phyloP scores from a whole-genome alignment of 2,329 filamentous ascomycete genomes.

The Claviceps capensis region DNA sequence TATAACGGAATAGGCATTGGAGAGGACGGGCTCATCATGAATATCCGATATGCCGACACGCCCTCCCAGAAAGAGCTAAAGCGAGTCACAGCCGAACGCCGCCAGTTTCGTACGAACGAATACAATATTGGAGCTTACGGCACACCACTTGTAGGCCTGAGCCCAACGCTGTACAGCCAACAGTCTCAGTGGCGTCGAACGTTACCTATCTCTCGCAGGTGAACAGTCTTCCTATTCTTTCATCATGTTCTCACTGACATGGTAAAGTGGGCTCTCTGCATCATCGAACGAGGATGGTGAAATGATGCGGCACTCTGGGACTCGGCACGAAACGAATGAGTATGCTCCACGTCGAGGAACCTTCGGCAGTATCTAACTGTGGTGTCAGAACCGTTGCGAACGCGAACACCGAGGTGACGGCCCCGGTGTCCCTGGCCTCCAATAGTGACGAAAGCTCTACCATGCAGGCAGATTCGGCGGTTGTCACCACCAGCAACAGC shows the following conservation, averaged over 20 bases:
- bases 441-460: constrained; percentile 41
- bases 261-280: constrained; percentile 13
- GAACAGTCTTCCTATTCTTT: constrained; percentile 7
- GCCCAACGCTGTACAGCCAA: constrained; percentile 22
- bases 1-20: constrained; percentile 72
- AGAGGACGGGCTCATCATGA: constrained; percentile 68
- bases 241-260: constrained; percentile 2
- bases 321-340: constrained; percentile 22
- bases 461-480: constrained; percentile 36
- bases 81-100: constrained; percentile 85
- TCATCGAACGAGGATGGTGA: constrained; percentile 17
- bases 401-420: constrained; percentile 25
- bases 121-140: constrained; percentile 69
- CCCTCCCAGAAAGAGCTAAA: constrained; percentile 94
- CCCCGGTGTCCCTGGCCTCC: constrained; percentile 28
- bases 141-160: constrained; percentile 45
- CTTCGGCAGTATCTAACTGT: constrained; percentile 20
- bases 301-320: constrained; percentile 16
- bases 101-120: constrained; percentile 91
- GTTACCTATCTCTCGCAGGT: constrained; percentile 18
- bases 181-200: constrained; percentile 24
- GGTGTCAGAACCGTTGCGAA: constrained; percentile 23
- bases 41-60: constrained; percentile 94
- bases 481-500: constrained; percentile 17
- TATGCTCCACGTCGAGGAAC: constrained; percentile 17